Evolutionary conservation across 2,329 filamentous ascomycete genomes (phyloP).

Genomic region (Achaetomium macrosporum): DNA sequence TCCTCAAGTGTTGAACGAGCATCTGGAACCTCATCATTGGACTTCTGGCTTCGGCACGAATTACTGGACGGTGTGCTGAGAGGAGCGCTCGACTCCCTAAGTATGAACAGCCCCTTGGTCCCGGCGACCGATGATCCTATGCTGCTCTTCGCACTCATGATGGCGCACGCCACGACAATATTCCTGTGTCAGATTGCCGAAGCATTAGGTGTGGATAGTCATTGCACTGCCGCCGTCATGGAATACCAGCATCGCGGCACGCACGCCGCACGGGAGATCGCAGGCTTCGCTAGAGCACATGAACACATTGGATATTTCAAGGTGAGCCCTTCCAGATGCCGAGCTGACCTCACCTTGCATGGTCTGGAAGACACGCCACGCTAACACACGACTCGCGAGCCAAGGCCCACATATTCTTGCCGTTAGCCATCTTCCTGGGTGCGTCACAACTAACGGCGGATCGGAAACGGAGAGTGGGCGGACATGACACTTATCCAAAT

Average conservation of each 20-base stretch:
- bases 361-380: neutral
- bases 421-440: conserved; percentile 17
- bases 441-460: conserved; percentile 15
- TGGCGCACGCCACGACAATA: conserved; percentile 21
- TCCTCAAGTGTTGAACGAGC: conserved; percentile 16
- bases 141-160: conserved; percentile 24
- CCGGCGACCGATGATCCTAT: conserved; percentile 23
- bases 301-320: conserved; percentile 25
- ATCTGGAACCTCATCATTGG: conserved; percentile 14
- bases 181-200: conserved; percentile 21
- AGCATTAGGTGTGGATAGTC: conserved; percentile 3
- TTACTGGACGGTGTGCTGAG: conserved; percentile 23
- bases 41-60: conserved; percentile 26
- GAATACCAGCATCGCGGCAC: conserved; percentile 17
- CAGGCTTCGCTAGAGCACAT: conserved; percentile 19
- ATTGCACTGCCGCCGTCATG: conserved; percentile 6
- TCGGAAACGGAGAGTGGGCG: neutral
- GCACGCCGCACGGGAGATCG: conserved; percentile 22
- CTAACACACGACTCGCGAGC: conserved; percentile 11
- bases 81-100: conserved; percentile 13
- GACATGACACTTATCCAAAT: neutral
- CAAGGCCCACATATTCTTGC: conserved; percentile 25
- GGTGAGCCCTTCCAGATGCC: conserved; percentile 16
- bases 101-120: conserved; percentile 12
- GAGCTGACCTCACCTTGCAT: neutral